Percentiles rank a stretch among this genome's conserved stretches.
Evolutionary conservation across 306 rosid species (phyloP).

Genomic region (Glycine soja): DNA sequence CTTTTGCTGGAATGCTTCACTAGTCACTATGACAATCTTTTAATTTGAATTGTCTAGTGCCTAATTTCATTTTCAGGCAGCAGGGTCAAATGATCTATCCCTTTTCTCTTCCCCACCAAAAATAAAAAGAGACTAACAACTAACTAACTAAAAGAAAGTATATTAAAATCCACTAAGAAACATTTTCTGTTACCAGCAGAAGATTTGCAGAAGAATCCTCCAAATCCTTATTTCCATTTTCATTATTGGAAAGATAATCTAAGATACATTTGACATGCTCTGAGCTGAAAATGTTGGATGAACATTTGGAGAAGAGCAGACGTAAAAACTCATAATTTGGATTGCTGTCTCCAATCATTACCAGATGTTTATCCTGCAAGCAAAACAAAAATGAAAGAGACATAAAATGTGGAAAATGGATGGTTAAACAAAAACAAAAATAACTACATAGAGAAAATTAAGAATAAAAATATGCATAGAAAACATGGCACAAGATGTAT

Average conservation of each 20-base stretch:
- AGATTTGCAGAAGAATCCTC: slow-evolving; percentile 74
- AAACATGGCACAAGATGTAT: slow-evolving; percentile 26
- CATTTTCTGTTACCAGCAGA: slow-evolving; percentile 70
- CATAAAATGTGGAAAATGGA: slow-evolving; percentile 11
- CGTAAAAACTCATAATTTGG: slow-evolving; percentile 69
- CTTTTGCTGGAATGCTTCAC: too few relatives aligned
- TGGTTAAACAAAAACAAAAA: slow-evolving; percentile 21
- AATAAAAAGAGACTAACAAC: not conserved
- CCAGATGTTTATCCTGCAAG: slow-evolving; percentile 73
- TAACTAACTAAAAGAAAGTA: too few relatives aligned
- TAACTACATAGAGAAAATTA: slow-evolving; percentile 18
- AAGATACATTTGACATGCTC: slow-evolving; percentile 69
- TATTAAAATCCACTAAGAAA: slow-evolving; percentile 23
- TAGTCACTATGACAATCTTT: not conserved
- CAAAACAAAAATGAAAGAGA: slow-evolving; percentile 18
- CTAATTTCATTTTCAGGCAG: slow-evolving; percentile 30
- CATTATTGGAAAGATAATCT: slow-evolving; percentile 56
- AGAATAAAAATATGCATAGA: slow-evolving; percentile 16
- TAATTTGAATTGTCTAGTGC: slow-evolving; percentile 16
- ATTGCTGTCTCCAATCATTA: slow-evolving; percentile 64
- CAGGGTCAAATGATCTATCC: slow-evolving; percentile 16
- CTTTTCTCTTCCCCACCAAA: not conserved
- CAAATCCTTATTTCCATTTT: slow-evolving; percentile 54
- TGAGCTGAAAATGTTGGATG: slow-evolving; percentile 77
- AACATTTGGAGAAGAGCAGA: slow-evolving; percentile 79